Evolutionary conservation across 768 basidiomycete genomes (phyloP).

Genomic region (Leccinum rimulosum): DNA sequence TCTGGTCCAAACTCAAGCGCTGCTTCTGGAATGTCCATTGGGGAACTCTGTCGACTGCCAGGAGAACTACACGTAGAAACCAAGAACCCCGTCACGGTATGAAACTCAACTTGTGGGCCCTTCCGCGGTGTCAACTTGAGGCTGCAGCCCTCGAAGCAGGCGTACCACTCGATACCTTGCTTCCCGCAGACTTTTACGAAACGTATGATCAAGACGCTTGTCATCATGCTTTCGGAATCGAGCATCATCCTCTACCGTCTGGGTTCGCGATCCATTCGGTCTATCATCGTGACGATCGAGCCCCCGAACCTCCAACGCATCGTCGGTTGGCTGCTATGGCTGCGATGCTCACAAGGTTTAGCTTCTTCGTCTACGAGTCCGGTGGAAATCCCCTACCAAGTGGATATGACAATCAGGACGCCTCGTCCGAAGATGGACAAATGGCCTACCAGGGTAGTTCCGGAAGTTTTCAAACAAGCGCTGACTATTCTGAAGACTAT

Average conservation of each 20-base stretch:
- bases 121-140: no score
- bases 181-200: no score
- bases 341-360: constrained; percentile 50
- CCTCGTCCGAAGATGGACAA: neutral
- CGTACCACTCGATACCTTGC: no score
- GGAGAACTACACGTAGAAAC: constrained; percentile 7
- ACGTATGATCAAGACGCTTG: no score
- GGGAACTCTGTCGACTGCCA: neutral
- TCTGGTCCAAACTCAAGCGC: constrained; percentile 10
- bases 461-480: constrained; percentile 1
- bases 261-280: no score
- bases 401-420: neutral
- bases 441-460: constrained; percentile 3
- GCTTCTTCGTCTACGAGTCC: constrained; percentile 39
- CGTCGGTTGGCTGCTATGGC: constrained; percentile 59
- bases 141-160: no score
- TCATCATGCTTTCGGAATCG: no score
- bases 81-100: constrained; percentile 38
- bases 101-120: constrained; percentile 51
- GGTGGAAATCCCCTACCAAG: constrained; percentile 5
- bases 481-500: constrained; percentile 14
- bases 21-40: constrained; percentile 13
- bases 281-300: no score
- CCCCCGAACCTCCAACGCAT: constrained; percentile 43
- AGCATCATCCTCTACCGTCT: no score